Percentiles rank a stretch among this genome's conserved stretches.
phyloP scores from a whole-genome alignment of 768 basidiomycete species.

The Nevesoporus exiguus region DNA sequence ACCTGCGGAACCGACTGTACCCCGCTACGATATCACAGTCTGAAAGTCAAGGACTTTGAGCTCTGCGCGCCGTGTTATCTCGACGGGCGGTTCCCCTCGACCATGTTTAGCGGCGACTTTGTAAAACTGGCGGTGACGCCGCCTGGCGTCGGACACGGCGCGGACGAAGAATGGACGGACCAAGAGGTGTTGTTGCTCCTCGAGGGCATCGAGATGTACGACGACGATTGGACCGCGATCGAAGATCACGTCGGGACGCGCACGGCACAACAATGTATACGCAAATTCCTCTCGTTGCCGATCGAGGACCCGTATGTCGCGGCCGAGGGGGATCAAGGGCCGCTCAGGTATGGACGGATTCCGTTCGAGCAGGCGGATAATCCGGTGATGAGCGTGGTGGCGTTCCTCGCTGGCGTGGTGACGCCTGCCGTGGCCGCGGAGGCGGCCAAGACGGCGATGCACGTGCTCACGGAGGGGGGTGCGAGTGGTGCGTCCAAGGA shows the following conservation, averaged over 20 bases:
- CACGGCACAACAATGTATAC: conserved; percentile 92
- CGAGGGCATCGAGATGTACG: conserved; percentile 99
- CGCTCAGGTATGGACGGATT: conserved; percentile 69
- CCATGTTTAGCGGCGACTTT: conserved; percentile 97
- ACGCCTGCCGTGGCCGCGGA: no score
- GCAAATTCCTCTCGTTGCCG: no score
- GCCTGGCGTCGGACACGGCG: no score
- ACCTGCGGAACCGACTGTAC: no score
- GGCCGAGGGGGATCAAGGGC: no score
- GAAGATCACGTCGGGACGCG: conserved; percentile 92
- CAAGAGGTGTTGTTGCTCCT: conserved; percentile 84
- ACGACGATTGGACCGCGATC: conserved; percentile 93
- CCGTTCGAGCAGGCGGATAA: conserved; percentile 96
- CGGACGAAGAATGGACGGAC: conserved; percentile 93
- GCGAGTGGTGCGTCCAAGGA: conserved; percentile 47
- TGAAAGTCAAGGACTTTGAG: conserved; percentile 91
- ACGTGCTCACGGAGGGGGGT: conserved; percentile 67
- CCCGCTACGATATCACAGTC: conserved; percentile 84
- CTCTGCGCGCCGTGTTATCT: conserved; percentile 89
- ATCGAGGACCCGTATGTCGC: no score
- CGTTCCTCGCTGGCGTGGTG: conserved; percentile 91
- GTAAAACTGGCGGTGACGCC: no score
- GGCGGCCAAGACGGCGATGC: no score
- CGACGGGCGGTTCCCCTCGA: conserved; percentile 88
- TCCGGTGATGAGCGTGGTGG: conserved; percentile 97